These are phyloP conservation scores for Fusarium nanum DNA, from an alignment of 2,329 filamentous ascomycete species.

Conservation along the genomic window DNA sequence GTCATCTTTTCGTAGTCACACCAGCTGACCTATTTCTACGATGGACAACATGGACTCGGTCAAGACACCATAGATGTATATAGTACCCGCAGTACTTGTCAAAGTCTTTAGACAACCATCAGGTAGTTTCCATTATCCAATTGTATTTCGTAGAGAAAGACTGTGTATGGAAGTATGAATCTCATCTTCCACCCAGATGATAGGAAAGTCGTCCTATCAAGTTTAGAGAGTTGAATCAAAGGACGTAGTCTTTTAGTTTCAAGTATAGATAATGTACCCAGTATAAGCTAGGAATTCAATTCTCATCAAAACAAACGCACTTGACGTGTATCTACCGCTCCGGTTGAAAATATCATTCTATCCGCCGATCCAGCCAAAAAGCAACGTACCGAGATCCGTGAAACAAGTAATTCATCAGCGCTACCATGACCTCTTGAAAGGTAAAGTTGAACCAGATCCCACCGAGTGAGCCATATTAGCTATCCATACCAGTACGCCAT, in stretches of 20 bases:
- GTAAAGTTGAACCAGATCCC: constrained; percentile 13
- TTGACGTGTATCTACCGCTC: background rate
- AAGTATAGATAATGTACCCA: background rate
- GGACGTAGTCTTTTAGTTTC: background rate
- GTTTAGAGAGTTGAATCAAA: background rate
- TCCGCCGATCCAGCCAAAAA: constrained; percentile 19
- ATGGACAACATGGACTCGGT: no score
- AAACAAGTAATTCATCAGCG: constrained; percentile 11
- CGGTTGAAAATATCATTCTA: constrained; percentile 26
- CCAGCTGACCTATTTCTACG: background rate
- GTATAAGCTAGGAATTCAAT: background rate
- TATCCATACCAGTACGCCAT: constrained; percentile 39
- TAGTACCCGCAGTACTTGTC: no score
- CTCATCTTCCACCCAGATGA: no score
- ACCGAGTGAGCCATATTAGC: constrained; percentile 11
- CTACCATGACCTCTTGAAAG: constrained; percentile 12
- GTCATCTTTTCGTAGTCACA: background rate
- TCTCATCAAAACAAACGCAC: background rate
- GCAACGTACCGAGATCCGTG: constrained; percentile 10
- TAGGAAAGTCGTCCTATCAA: no score
- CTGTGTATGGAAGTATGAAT: no score
- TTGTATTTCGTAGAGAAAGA: no score
- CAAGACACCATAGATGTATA: no score
- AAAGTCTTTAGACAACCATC: no score
- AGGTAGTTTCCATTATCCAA: no score